Base-by-base conservation (phyloP, 805 yeast species). In the Starmera caribaea region DNA sequence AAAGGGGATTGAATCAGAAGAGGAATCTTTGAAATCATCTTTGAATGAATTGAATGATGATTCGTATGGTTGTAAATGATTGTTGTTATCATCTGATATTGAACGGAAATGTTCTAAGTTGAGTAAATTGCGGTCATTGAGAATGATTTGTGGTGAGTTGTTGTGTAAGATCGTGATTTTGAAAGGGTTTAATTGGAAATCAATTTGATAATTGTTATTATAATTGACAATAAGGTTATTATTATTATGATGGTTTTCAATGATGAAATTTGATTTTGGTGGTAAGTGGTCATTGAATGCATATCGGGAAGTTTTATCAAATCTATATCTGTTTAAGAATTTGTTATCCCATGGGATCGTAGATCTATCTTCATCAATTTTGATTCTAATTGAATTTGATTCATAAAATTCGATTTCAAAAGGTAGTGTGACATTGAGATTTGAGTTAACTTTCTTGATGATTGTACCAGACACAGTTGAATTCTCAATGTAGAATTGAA, bases 91-190 rank as follows among this genome's bases (percentile, higher is more conserved):
- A 8, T 65, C 71, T 43, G 57, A 51, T 1, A 68, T 56, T 7
- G 26, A 21, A 53, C 97, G 69, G 56, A 68, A 73, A 51, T 90
- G 97, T 57, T 92, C 99, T n/a, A 81, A 42, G 53, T 90, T 90
- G 43, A 92, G 61, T 36, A 86, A 71, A 29, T 74, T 64, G 33
- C 79, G 66, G 38, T 80, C 88, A 57, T 92, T 92, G 15, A 89
- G 53, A 2, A 73, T 61, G 11, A 87, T 48, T 43, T 76, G 75
- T 0, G 60, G 56, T 15, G 62, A 58, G 5, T 67, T 73, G 2
- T 74, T 58, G 39, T 72, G 63, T 16, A 41, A 63, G 2, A 87
- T 50, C 1, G 65, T 60, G 31, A 84, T 50, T 45, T 66, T 67
- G 43, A 87, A 66, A 0, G 82, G 78, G 10, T 55, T 50, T 34